Conservation (phyloP, 768 basidiomycete species). For the Suillus sp. region DNA sequence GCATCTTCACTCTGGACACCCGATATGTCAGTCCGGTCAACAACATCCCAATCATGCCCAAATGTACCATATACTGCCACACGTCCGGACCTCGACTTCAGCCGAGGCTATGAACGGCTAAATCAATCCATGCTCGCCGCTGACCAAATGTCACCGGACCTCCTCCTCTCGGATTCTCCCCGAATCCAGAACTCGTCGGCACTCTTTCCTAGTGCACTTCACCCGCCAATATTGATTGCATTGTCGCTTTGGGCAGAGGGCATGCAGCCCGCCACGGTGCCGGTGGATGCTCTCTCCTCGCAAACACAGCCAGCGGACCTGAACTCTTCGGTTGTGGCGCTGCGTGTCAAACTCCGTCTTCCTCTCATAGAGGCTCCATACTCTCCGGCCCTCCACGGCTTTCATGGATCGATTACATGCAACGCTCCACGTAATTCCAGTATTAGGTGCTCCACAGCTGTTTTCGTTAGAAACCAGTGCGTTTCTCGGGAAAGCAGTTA, state of each 20-base stretch:
- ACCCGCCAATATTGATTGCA: conserved; percentile 37
- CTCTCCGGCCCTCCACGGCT: conserved; percentile 63
- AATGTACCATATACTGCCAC: conserved; percentile 26
- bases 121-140: conserved; percentile 9
- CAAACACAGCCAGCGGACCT: conserved; percentile 38
- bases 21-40: conserved; percentile 24
- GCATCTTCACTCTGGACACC: conserved; percentile 31
- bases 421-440: conserved; percentile 52
- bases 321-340: conserved; percentile 44
- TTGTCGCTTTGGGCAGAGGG: conserved; percentile 67
- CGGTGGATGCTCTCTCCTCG: conserved; percentile 55
- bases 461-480: conserved; percentile 53
- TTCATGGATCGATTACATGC: conserved; percentile 58
- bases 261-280: conserved; percentile 63
- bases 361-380: conserved; percentile 54
- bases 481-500: conserved; percentile 53
- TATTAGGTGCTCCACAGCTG: conserved; percentile 65
- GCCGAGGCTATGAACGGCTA: conserved; percentile 5
- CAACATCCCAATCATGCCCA: conserved; percentile 32
- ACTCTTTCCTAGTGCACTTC: conserved; percentile 32
- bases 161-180: conserved; percentile 33
- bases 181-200: conserved; percentile 31
- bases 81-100: conserved; percentile 20
- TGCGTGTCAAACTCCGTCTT: conserved; percentile 60
- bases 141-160: conserved; percentile 28